These are phyloP conservation scores for Mariannaea sp. DNA, from an alignment of 2,329 filamentous ascomycete genomes.

Conservation along the genomic window DNA sequence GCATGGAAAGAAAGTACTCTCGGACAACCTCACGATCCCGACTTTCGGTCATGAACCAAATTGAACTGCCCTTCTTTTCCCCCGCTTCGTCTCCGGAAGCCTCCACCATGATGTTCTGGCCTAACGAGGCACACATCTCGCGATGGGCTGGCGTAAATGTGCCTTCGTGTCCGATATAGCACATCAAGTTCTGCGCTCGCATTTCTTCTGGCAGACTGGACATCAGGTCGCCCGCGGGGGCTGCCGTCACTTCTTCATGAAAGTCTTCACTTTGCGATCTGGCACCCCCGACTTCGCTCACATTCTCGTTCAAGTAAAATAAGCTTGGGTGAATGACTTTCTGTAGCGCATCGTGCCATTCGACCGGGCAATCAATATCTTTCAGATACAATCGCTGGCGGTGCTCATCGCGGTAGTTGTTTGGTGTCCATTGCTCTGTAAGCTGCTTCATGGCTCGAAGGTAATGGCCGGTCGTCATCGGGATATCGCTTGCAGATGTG, in stretches of 20 bases:
- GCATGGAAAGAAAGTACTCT: slow-evolving; percentile 89
- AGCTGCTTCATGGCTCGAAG: slow-evolving; percentile 84
- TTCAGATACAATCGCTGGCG: slow-evolving; percentile 92
- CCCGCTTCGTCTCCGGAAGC: slow-evolving; percentile 74
- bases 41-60: slow-evolving; percentile 99
- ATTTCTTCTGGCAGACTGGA: slow-evolving; percentile 84
- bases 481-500: slow-evolving; percentile 71
- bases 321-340: slow-evolving; percentile 79
- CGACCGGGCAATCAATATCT: slow-evolving; percentile 90
- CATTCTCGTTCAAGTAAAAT: slow-evolving; percentile 87
- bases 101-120: slow-evolving; percentile 98
- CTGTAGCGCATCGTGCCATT: slow-evolving; percentile 82
- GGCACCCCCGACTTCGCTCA: slow-evolving; percentile 48
- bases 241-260: slow-evolving; percentile 61
- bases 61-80: slow-evolving; percentile 83
- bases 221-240: slow-evolving; percentile 89
- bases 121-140: slow-evolving; percentile 96
- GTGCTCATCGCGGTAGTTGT: slow-evolving; percentile 77
- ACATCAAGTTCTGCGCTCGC: slow-evolving; percentile 97
- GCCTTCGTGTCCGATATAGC: slow-evolving; percentile 95
- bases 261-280: slow-evolving; percentile 47
- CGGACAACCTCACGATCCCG: slow-evolving; percentile 89
- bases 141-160: slow-evolving; percentile 94
- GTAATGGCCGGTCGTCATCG: slow-evolving; percentile 89
- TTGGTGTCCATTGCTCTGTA: slow-evolving; percentile 77